A percentile compares a stretch with the other conserved stretches of the same genome.
Conservation (phyloP, 1,284 basidiomycete genomes). For the Caloboletus firmus region DNA sequence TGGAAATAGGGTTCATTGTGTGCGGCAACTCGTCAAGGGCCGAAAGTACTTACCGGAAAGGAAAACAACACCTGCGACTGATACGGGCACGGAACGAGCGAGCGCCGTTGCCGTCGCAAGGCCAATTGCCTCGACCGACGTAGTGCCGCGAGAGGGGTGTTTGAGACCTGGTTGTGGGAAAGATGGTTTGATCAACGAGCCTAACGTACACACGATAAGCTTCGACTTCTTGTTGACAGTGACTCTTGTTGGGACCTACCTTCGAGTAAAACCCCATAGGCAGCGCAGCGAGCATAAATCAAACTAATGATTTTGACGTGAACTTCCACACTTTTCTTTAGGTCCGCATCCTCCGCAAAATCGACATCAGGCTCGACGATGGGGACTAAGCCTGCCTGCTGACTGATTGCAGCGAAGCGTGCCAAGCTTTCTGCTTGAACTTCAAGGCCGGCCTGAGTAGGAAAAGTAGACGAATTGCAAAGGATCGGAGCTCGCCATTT, state of each 20-base stretch:
- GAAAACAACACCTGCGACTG: slow-evolving; percentile 51
- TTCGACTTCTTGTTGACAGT: not conserved
- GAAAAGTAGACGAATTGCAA: slow-evolving; percentile 41
- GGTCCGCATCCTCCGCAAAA: slow-evolving; percentile 47
- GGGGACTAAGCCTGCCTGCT: slow-evolving; percentile 51
- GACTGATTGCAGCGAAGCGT: slow-evolving; percentile 47
- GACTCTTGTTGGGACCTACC: slow-evolving; percentile 30
- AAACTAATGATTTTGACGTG: slow-evolving; percentile 45
- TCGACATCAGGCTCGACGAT: slow-evolving; percentile 56
- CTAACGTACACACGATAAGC: slow-evolving; percentile 25
- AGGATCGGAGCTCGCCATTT: slow-evolving; percentile 54
- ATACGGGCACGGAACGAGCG: slow-evolving; percentile 45
- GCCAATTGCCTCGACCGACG: slow-evolving; percentile 45
- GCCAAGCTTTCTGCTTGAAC: slow-evolving; percentile 47
- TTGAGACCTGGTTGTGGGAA: slow-evolving; percentile 52
- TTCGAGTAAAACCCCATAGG: slow-evolving; percentile 51
- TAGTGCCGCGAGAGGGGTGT: slow-evolving; percentile 39
- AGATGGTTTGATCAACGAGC: slow-evolving; percentile 52
- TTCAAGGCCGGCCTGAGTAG: slow-evolving; percentile 43
- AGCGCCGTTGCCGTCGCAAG: slow-evolving; percentile 49
- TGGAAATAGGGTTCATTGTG: slow-evolving; percentile 14
- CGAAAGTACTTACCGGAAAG: slow-evolving; percentile 43
- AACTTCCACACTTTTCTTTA: slow-evolving; percentile 47
- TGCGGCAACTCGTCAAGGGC: not conserved
- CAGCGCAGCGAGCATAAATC: slow-evolving; percentile 47